Evolutionary conservation across 2,329 filamentous ascomycete species (phyloP), one percentile per base, ranked within the genome.

Genomic region (Coleophoma crateriformis): DNA sequence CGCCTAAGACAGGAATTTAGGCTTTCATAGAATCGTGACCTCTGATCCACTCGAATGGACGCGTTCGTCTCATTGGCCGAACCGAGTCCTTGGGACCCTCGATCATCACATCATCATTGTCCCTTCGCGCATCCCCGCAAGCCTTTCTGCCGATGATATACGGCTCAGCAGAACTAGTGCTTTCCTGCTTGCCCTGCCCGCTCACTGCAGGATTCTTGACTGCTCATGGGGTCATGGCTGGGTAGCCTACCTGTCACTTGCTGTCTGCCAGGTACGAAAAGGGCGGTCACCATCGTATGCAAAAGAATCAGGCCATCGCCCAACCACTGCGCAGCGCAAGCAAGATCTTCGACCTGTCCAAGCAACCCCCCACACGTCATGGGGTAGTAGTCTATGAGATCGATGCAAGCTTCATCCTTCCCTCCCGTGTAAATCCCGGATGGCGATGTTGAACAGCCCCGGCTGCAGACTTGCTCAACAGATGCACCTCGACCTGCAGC

Each of bases 351-450:
- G 15, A 17, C 13, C 8, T 38, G 11, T 17, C 35, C 4, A n/a
- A n/a, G 13, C 13, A 14, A 38, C 35, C 13, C 35, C 35, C 35
- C 35, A 14, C 35, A 38, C 35, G 35, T n/a, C 35, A n/a, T n/a
- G 35, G 35, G 35, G 27, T 27, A 27, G 27, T 10, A 10, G 27
- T 27, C 7, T 7, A 27, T 38, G 7, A 38, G 35, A 38, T 38
- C 20, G 10, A 39, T 37, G 34, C 47, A 45, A 47, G 49, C 54
- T 50, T 45, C 43, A 49, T 27, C 27, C 27, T 27, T 47, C 49
- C 49, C 54, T 54, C 49, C 52, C 54, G 49, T 43, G n/a, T 17
- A 38, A 38, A 17, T 38, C 35, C 35, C 35, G 13, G 35, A 17
- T n/a, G 14, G 14, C 15, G 14, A 17, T 17, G 14, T 17, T 38